Conservation (phyloP, 345 rosid species). For the Citrus sinensis region DNA sequence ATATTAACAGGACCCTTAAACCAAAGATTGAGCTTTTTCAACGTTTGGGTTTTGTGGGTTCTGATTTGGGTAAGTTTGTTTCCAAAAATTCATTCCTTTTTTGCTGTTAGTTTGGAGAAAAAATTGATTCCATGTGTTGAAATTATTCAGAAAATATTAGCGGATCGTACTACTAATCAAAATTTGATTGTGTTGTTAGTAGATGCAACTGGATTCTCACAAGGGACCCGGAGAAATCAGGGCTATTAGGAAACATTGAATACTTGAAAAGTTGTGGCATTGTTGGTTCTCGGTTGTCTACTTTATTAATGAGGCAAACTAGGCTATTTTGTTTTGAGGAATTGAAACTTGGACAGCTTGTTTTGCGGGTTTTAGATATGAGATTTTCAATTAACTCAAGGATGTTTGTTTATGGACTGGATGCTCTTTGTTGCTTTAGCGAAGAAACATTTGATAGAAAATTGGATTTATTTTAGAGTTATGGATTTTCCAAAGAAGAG, state of each 20-base stretch:
- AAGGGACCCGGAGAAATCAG: background rate
- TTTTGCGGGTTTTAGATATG: constrained; percentile 12
- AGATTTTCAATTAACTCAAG: constrained; percentile 37
- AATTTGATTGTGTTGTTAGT: constrained; percentile 17
- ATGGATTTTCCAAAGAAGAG: constrained; percentile 31
- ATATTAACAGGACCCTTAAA: constrained; percentile 17
- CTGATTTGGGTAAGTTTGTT: constrained; percentile 22
- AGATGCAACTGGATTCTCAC: constrained; percentile 23
- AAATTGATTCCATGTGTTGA: constrained; percentile 26
- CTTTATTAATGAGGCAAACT: constrained; percentile 28
- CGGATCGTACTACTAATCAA: constrained; percentile 11
- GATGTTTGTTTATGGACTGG: constrained; percentile 35
- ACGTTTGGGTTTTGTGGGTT: background rate
- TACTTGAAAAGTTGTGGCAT: constrained; percentile 29
- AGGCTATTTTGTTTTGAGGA: constrained; percentile 22
- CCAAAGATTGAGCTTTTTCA: constrained; percentile 35
- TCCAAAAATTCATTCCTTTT: constrained; percentile 16
- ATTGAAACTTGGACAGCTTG: constrained; percentile 16
- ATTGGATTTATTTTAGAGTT: constrained; percentile 18
- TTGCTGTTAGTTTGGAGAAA: constrained; percentile 24
- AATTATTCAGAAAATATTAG: constrained; percentile 22
- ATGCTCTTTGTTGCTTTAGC: constrained; percentile 25
- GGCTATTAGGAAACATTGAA: constrained; percentile 24
- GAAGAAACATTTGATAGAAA: constrained; percentile 21
- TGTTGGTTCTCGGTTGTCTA: constrained; percentile 27